Conservation (phyloP, 352 stramenopile species). For the Phytophthora sansomeana region DNA sequence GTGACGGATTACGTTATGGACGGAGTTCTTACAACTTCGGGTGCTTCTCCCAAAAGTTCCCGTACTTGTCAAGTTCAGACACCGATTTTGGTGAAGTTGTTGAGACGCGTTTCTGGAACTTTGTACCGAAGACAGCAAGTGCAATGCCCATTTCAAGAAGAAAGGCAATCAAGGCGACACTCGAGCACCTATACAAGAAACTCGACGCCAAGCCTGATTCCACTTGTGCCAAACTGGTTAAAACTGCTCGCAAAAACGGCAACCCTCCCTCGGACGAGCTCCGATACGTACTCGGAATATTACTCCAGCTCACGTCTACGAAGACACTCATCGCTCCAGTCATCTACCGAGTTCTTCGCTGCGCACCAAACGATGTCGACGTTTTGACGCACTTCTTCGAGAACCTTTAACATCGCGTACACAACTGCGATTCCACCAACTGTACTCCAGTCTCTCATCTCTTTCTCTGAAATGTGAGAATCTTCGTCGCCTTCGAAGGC, state of each 20-base stretch:
- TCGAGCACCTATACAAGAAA: too few species aligned
- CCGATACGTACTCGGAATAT: not conserved
- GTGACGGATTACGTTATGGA: slow-evolving; percentile 60
- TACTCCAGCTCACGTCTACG: not conserved
- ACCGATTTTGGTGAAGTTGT: slow-evolving; percentile 41
- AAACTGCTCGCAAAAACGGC: not conserved
- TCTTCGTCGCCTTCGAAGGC: not conserved
- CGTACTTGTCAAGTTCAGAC: slow-evolving; percentile 50
- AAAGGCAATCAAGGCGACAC: not conserved
- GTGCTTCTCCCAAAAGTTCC: slow-evolving; percentile 23
- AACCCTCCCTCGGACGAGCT: not conserved
- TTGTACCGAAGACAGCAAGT: slow-evolving; percentile 30
- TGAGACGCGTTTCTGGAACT: too few species aligned
- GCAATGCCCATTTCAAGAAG: slow-evolving; percentile 3
- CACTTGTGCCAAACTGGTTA: not conserved
- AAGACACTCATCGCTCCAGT: not conserved
- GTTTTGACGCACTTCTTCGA: not conserved
- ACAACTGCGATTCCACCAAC: too few species aligned
- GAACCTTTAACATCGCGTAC: too few species aligned
- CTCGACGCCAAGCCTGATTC: not conserved
- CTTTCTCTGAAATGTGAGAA: slow-evolving; percentile 7
- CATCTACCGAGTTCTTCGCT: not conserved
- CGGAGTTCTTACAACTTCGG: slow-evolving; percentile 41
- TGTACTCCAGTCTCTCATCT: too few species aligned
- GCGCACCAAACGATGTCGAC: not conserved